Base-by-base conservation (phyloP, 2,329 filamentous ascomycete species). In the Aspergillus unguis region DNA sequence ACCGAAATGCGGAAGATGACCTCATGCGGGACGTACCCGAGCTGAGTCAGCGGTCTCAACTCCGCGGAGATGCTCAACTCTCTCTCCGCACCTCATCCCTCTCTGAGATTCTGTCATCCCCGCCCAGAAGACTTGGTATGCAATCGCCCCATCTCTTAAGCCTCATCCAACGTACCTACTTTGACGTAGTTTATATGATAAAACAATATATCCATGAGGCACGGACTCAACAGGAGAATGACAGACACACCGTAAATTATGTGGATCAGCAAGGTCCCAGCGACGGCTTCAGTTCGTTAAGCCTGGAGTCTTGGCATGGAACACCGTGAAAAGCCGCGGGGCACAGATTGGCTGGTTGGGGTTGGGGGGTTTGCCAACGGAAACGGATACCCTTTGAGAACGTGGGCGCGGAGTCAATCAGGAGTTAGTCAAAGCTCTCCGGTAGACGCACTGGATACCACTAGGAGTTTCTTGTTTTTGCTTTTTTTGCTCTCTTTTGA, bases 281-380 rank as follows among this genome's bases (percentile, higher is more conserved):
- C 17, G 17, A 17, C 17, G 17, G 17, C 17, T 17, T 17, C 17
- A 38, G 27, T 9, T 27, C 23, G 11, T 26, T 9, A 23, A 41
- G 25, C 27, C 25, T 25, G 17, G 17, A 17, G 17, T 17, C 8
- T 29, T 8, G 26, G 44, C 47, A 44, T 50, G 47, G 47, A 17
- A 36, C 29, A 42, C 27, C 52, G 47, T 54, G 52, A 29, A 50
- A 50, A 37, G 35, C 47, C 11, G 32, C 29, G 27, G 52, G 27
- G n/a, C 42, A 44, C 43, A 50, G 52, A 54, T 54, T 54, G 52
- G 52, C 42, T 54, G 46, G 36, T 35, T 43, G 11, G 40, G 28
- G 45, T 10, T 11, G 23, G 45, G 44, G 32, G 44, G 23, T 28
- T 29, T 29, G 17, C 17, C 17, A 17, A 17, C 17, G 17, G 17